Conservation (phyloP, 371 early-diverging fungal genomes). For the Phascolomyces articulosus region DNA sequence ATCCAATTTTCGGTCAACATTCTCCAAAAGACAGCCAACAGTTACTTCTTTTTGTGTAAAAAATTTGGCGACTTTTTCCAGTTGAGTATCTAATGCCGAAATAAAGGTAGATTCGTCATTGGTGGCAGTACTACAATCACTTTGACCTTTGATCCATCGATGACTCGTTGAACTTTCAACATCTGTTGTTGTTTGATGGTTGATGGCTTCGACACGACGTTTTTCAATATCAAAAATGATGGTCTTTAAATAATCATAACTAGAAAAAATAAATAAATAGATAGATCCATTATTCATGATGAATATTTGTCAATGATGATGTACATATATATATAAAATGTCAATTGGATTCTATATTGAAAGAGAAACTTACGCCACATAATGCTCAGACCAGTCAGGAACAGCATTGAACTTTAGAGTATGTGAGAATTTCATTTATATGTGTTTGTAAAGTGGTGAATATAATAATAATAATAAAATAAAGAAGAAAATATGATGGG, state of each 20-base stretch:
- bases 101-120: constrained; percentile 8
- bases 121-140: neutral
- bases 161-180: neutral
- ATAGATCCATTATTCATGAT: too few species aligned
- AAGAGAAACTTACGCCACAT: constrained; percentile 16
- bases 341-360: neutral
- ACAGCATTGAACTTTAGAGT: constrained; percentile 13
- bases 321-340: too few species aligned
- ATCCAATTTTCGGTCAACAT: constrained; percentile 5
- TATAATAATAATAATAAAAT: constrained; percentile 12
- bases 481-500: neutral
- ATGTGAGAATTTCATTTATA: constrained; percentile 17
- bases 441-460: constrained; percentile 2
- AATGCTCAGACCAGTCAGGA: constrained; percentile 19
- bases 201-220: constrained; percentile 6
- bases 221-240: constrained; percentile 7
- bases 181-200: neutral
- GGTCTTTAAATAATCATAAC: constrained; percentile 9
- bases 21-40: constrained; percentile 8
- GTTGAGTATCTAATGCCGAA: constrained; percentile 16
- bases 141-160: neutral
- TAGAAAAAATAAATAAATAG: neutral
- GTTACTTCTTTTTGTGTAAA: constrained; percentile 10
- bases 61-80: constrained; percentile 24
- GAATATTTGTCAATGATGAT: too few species aligned